These are phyloP conservation scores for Diaporthe vaccinii DNA, from an alignment of 2,329 filamentous ascomycete species.

Conservation along the genomic window DNA sequence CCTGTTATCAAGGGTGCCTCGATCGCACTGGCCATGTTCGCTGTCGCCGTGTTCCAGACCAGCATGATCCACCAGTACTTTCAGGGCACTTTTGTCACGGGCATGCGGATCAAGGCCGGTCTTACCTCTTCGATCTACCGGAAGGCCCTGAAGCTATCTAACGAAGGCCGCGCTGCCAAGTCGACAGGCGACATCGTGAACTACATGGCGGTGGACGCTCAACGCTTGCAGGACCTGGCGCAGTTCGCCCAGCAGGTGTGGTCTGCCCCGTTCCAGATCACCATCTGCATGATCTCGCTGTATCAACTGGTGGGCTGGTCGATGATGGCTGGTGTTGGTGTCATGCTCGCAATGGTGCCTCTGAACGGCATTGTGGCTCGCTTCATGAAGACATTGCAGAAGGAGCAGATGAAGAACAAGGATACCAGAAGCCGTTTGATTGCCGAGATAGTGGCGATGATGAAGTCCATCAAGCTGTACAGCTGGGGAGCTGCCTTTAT, in stretches of 20 bases:
- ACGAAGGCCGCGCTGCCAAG: conserved; percentile 89
- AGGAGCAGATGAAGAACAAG: conserved; percentile 99
- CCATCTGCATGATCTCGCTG: conserved; percentile 93
- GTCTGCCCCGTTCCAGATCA: conserved; percentile 97
- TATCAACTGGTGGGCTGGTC: conserved; percentile 95
- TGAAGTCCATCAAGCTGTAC: conserved; percentile 99
- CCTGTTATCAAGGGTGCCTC: conserved; percentile 87
- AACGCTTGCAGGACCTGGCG: conserved; percentile 92
- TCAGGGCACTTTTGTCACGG: conserved; percentile 92
- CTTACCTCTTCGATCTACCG: conserved; percentile 92
- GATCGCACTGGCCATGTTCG: conserved; percentile 94
- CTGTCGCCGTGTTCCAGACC: conserved; percentile 87
- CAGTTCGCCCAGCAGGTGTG: conserved; percentile 96
- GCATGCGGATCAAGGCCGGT: conserved; percentile 95
- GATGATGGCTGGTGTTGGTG: conserved; percentile 94
- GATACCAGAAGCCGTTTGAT: conserved; percentile 92
- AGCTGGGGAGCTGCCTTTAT: conserved; percentile 98
- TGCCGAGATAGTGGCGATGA: conserved; percentile 98
- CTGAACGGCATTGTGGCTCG: conserved; percentile 92
- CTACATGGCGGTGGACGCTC: conserved; percentile 98
- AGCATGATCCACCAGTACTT: conserved; percentile 97
- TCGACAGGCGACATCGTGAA: conserved; percentile 99
- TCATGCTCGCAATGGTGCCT: conserved; percentile 98
- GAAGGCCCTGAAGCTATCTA: conserved; percentile 91
- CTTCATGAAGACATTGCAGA: conserved; percentile 94